These are phyloP conservation scores for Colletotrichum tabaci DNA, from an alignment of 2,329 filamentous ascomycete genomes.

Conservation along the genomic window DNA sequence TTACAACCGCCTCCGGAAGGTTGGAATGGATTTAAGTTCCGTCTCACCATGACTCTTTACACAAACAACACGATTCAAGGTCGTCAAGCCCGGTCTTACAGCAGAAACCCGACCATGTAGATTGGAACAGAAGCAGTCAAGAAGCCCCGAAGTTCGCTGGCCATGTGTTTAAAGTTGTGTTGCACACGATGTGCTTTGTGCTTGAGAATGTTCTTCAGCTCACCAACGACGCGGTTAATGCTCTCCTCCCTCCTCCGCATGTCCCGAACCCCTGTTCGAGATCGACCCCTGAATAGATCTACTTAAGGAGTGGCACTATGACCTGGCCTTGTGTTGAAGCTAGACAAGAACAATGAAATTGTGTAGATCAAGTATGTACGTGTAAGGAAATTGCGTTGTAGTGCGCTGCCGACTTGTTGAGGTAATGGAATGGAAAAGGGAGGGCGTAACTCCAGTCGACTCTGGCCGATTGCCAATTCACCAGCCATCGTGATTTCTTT, in stretches of 20 bases:
- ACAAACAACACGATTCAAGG: too few relatives aligned
- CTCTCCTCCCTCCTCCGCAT: neutral
- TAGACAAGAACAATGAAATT: neutral
- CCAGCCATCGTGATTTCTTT: neutral
- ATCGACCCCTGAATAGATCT: neutral
- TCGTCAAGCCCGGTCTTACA: too few relatives aligned
- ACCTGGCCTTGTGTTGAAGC: conserved; percentile 11
- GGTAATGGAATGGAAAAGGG: neutral
- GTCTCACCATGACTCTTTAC: too few relatives aligned
- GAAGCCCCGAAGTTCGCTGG: neutral
- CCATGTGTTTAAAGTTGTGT: neutral
- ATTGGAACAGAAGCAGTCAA: neutral
- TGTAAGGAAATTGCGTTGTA: conserved; percentile 2
- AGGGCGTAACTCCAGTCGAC: neutral
- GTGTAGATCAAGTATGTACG: conserved; percentile 27
- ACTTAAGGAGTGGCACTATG: neutral
- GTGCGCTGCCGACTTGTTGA: neutral
- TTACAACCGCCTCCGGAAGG: too few relatives aligned
- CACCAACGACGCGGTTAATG: neutral
- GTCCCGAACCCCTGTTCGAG: neutral
- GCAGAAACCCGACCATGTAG: too few relatives aligned
- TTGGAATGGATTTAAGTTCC: too few relatives aligned
- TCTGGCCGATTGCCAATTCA: neutral
- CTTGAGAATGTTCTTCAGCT: neutral
- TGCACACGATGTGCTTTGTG: neutral